A percentile compares a stretch with the other conserved stretches of the same genome.
These are phyloP conservation scores for Magnaporthiopsis poae DNA, from an alignment of 2,329 filamentous ascomycete genomes.

Conservation along the genomic window DNA sequence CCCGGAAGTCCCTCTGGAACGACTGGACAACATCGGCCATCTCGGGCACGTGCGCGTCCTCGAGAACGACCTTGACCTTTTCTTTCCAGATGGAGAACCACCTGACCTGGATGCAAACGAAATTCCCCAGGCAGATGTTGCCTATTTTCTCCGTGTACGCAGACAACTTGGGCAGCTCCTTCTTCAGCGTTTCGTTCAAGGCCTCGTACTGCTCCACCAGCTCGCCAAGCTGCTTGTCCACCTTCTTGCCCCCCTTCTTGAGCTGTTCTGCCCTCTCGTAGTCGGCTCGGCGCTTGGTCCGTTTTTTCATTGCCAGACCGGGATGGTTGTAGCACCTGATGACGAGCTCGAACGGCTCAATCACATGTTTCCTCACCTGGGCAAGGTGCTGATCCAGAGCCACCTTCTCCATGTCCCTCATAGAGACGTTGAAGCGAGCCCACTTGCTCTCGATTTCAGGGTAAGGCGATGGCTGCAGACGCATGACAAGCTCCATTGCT, in stretches of 20 bases:
- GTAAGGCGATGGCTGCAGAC: slow-evolving; percentile 58
- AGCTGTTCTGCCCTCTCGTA: slow-evolving; percentile 74
- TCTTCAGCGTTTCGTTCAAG: slow-evolving; percentile 84
- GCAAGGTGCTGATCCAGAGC: slow-evolving; percentile 66
- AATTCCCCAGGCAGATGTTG: slow-evolving; percentile 70
- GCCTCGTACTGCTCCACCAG: slow-evolving; percentile 82
- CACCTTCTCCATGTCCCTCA: slow-evolving; percentile 74
- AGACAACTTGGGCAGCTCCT: slow-evolving; percentile 80
- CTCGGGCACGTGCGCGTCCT: slow-evolving; percentile 55
- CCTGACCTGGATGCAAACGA: slow-evolving; percentile 70
- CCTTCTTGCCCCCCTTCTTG: slow-evolving; percentile 70
- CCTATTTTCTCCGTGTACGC: slow-evolving; percentile 71
- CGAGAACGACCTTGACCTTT: slow-evolving; percentile 68
- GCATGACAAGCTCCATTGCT: slow-evolving; percentile 75
- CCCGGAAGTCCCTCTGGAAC: slow-evolving; percentile 70
- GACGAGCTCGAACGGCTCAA: slow-evolving; percentile 49
- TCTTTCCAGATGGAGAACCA: slow-evolving; percentile 80
- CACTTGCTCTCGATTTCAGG: slow-evolving; percentile 88
- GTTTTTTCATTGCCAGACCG: slow-evolving; percentile 83
- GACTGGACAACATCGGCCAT: slow-evolving; percentile 63
- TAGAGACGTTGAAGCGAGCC: slow-evolving; percentile 79
- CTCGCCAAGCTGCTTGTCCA: slow-evolving; percentile 76
- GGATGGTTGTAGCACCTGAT: slow-evolving; percentile 60
- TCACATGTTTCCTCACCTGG: slow-evolving; percentile 69
- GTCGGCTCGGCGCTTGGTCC: slow-evolving; percentile 82